Percentiles rank a stretch among this genome's conserved stretches.
Evolutionary conservation across 2,329 filamentous ascomycete species (phyloP).

Genomic region (Fusarium chaquense): DNA sequence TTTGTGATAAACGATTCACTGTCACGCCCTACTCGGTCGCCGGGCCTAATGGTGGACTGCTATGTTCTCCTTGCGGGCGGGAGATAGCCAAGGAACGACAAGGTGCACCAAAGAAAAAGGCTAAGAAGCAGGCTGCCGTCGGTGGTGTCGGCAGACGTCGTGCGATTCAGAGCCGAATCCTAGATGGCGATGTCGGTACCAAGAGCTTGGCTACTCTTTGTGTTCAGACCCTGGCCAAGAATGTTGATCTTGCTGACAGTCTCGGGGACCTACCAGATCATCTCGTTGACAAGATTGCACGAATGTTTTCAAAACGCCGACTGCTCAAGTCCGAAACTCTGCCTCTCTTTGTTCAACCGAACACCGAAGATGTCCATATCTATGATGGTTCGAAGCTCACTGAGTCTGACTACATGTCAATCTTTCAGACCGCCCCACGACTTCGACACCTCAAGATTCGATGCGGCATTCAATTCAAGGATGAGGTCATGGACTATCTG

Average conservation of each 20-base stretch:
- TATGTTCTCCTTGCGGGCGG: conserved; percentile 85
- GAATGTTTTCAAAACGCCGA: conserved; percentile 70
- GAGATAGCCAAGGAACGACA: conserved; percentile 73
- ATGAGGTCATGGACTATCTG: conserved; percentile 84
- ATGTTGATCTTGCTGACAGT: conserved; percentile 71
- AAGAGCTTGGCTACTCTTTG: conserved; percentile 76
- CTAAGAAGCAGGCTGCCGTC: conserved; percentile 63
- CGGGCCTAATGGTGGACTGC: conserved; percentile 84
- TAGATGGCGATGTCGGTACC: conserved; percentile 80
- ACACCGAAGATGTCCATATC: conserved; percentile 63
- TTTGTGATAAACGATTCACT: conserved; percentile 89
- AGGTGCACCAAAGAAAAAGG: conserved; percentile 53
- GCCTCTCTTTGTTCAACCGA: conserved; percentile 67
- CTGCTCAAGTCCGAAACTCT: conserved; percentile 67
- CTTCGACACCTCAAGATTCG: conserved; percentile 79
- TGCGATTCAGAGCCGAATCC: conserved; percentile 83
- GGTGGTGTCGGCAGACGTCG: conserved; percentile 73
- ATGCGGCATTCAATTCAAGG: conserved; percentile 93
- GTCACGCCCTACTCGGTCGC: conserved; percentile 90
- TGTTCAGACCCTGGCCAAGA: conserved; percentile 71
- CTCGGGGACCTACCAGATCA: conserved; percentile 69
- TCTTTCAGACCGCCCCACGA: conserved; percentile 79
- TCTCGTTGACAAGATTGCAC: conserved; percentile 69
- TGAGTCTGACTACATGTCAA: conserved; percentile 80
- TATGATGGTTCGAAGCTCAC: conserved; percentile 74